These are phyloP conservation scores for Penicillium sp. DNA, from an alignment of 2,329 filamentous ascomycete genomes.

Conservation along the genomic window DNA sequence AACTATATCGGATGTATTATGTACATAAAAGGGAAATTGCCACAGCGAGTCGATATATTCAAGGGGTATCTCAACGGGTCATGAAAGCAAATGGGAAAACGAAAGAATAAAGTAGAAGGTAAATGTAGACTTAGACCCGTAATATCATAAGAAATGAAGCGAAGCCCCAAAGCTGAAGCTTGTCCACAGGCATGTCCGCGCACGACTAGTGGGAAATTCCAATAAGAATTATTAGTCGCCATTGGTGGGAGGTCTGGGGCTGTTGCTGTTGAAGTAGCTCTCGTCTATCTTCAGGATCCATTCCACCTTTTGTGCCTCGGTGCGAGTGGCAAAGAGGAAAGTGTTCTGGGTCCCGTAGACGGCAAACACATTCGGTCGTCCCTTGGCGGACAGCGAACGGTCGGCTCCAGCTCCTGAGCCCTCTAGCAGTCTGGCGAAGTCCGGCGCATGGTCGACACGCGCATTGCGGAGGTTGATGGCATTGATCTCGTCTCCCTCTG, in stretches of 20 bases:
- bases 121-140: constrained; percentile 19
- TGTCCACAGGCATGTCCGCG: not conserved
- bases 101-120: constrained; percentile 18
- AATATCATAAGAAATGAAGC: constrained; percentile 25
- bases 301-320: constrained; percentile 88
- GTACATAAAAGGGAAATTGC: constrained; percentile 33
- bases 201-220: not conserved
- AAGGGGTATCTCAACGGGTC: constrained; percentile 40
- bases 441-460: constrained; percentile 87
- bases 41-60: constrained; percentile 34
- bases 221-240: constrained; percentile 10
- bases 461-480: constrained; percentile 86
- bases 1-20: constrained; percentile 34
- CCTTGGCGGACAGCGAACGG: constrained; percentile 39
- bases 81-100: constrained; percentile 18
- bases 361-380: constrained; percentile 76
- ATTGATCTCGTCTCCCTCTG: constrained; percentile 84
- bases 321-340: constrained; percentile 87
- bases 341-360: constrained; percentile 93
- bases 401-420: constrained; percentile 41
- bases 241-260: constrained; percentile 26
- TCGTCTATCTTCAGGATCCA: constrained; percentile 97
- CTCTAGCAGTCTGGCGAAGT: constrained; percentile 74
- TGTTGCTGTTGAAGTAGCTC: constrained; percentile 57
- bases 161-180: constrained; percentile 5